These are phyloP conservation scores for Penicillium salamii DNA, from an alignment of 495 filamentous ascomycete genomes.

Conservation along the genomic window DNA sequence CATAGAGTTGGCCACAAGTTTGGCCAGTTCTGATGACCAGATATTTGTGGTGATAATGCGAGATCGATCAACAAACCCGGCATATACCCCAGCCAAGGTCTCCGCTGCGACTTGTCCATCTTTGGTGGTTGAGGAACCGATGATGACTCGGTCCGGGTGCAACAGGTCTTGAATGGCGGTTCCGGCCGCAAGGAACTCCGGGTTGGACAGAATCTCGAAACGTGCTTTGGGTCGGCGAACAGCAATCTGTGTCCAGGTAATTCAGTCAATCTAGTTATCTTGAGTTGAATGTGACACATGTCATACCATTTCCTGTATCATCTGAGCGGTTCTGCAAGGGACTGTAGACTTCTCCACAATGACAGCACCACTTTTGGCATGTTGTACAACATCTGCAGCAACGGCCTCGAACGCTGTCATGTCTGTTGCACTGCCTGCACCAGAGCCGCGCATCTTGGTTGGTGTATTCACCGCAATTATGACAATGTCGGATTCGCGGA, in stretches of 20 bases:
- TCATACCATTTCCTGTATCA: constrained; percentile 61
- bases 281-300: not conserved
- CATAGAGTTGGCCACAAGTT: constrained; percentile 76
- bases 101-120: constrained; percentile 57
- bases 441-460: constrained; percentile 66
- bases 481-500: constrained; percentile 65
- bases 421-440: constrained; percentile 66
- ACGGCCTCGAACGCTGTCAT: constrained; percentile 66
- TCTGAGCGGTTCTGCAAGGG: constrained; percentile 68
- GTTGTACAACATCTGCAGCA: constrained; percentile 58
- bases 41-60: constrained; percentile 68
- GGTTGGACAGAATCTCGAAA: constrained; percentile 80
- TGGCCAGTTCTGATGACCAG: constrained; percentile 75
- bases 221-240: constrained; percentile 41
- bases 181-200: constrained; percentile 76
- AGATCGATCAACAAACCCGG: constrained; percentile 60
- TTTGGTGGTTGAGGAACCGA: constrained; percentile 58
- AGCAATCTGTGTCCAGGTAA: not conserved
- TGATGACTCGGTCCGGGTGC: constrained; percentile 67
- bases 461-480: constrained; percentile 79
- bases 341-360: constrained; percentile 81
- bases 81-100: constrained; percentile 60
- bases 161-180: constrained; percentile 68
- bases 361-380: constrained; percentile 63
- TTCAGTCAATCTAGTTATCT: not conserved